Evolutionary conservation across 192 early-diverging fungal genomes (phyloP), one percentile per base, ranked within the genome.

Genomic region (Lobulomyces angularis): DNA sequence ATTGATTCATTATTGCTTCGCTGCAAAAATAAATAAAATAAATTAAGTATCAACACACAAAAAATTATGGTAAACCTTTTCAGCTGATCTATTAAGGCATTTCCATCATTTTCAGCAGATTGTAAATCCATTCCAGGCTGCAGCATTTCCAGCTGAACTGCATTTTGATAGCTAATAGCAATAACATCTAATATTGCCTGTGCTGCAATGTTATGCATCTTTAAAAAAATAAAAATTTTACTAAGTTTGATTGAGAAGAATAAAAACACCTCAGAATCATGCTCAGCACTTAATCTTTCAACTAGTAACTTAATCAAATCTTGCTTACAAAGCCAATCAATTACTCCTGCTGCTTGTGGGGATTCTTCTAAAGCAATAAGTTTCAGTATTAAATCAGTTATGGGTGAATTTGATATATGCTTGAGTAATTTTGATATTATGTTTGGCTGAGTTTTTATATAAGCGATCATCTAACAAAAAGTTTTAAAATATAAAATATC

Each of bases 321-420:
- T 58, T 87, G 57, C 27, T 75, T 69, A 55, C 79, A 81, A 32
- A 97, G 70, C 92, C 92, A 97, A 69, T 83, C 78, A 20, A 91
- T 82, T 35, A 90, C 76, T 12, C 88, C 85, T 12, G 74, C 67
- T 1, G 82, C 88, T 48, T 88, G 82, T 11, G 82, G 77, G 14
- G 88, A 63, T 48, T 97, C 92, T 36, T 90, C 88, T 44, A 90
- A 65, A 50, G 86, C 89, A 42, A 97, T 83, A 8, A 97, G 69
- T 47, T 88, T 94, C 33, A 97, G 74, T 35, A 97, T 56, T 23
- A 97, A 64, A 52, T 97, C 92, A 41, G 84, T 84, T 31, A 93
- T 82, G 0, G 89, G 71, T 8, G 88, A 86, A 35, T 77, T 84
- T 19, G 78, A 77, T 55, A 97, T 71, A 54, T 97, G 92, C 35